Evolutionary conservation across 805 yeast species (phyloP).

Genomic region (Sungouiozyma ichnusensis): DNA sequence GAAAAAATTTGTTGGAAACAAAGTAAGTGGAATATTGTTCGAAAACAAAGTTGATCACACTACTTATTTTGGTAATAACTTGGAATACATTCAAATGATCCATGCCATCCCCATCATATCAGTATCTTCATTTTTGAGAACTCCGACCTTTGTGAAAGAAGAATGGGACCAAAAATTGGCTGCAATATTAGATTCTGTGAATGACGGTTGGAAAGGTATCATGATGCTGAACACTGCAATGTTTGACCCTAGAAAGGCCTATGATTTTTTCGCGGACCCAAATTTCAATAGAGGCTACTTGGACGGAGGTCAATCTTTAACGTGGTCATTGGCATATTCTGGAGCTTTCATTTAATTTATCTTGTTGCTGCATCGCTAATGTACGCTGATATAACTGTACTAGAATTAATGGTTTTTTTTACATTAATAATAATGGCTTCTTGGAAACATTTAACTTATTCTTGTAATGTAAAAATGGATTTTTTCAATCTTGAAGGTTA

Average conservation of each 20-base stretch:
- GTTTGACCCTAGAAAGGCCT: conserved; percentile 55
- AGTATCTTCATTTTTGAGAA: conserved; percentile 47
- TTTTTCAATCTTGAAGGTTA: conserved; percentile 10
- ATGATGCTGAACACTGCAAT: conserved; percentile 67
- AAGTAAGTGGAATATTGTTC: conserved; percentile 63
- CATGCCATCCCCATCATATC: conserved; percentile 71
- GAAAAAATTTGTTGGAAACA: conserved; percentile 43
- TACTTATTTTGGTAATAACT: conserved; percentile 64
- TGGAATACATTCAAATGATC: conserved; percentile 68
- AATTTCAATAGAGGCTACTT: conserved; percentile 46
- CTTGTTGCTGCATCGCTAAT: too few species aligned
- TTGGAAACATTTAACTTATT: too few species aligned
- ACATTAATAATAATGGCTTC: too few species aligned
- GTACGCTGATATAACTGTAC: too few species aligned
- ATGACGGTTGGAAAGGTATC: conserved; percentile 65
- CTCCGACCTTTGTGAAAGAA: conserved; percentile 42
- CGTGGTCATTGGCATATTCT: conserved; percentile 77
- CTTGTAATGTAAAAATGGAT: too few species aligned
- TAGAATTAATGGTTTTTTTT: too few species aligned
- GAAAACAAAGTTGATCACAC: conserved; percentile 67
- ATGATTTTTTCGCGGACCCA: conserved; percentile 45
- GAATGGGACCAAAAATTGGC: conserved; percentile 51
- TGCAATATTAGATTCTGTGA: conserved; percentile 36
- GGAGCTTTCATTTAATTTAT: conserved; percentile 28
- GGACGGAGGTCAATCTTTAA: conserved; percentile 77